Base-by-base conservation (phyloP, 139 green algal species). In the Chlorella ohadii region DNA sequence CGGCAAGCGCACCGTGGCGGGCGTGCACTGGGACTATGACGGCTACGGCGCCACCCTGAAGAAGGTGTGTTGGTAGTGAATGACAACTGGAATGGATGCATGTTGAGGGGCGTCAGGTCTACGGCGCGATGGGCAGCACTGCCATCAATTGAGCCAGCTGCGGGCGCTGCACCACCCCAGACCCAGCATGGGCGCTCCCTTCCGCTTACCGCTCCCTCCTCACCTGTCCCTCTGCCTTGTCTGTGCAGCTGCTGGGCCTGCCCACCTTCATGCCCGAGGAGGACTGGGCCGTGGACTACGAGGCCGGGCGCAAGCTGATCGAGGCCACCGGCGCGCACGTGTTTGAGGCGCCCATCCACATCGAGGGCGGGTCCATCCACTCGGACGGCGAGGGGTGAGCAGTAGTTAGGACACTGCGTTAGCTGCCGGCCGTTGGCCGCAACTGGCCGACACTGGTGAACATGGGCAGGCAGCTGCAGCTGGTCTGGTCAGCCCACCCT, bases 331-430 rank as follows among this genome's bases (percentile, higher is more conserved):
- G 87, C 33, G 59, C 91, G 25, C 70, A 79, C 13, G 83, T 90
- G 22, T 92, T 92, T 76, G 88, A 92, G 72, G 87, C 82, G 56
- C 83, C 88, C 9, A 68, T 94, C 57, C 85, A 92, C 78, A 78
- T 95, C 41, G 92, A 95, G 83, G 91, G 91, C 31, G 92, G 92
- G 31, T 92, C 89, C 72, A 90, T 95, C 71, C 91, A 94, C 85
- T 84, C 78, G 4, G 92, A 95, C 68, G 91, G 91, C 64, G 65
- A 92, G 66, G 92, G 75, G 75, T 89, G 84, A 90, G 78, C 27
- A n/a, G 44, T 51, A 9, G 44, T 9, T 51, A 9, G 44, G n/a
- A n/a, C n/a, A n/a, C n/a, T n/a, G n/a, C n/a, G n/a, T n/a, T n/a
- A n/a, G n/a, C n/a, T n/a, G n/a, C n/a, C n/a, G n/a, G n/a, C n/a